Base-by-base conservation (phyloP, 2,329 filamentous ascomycete species). In the Xylariaceae sp. region DNA sequence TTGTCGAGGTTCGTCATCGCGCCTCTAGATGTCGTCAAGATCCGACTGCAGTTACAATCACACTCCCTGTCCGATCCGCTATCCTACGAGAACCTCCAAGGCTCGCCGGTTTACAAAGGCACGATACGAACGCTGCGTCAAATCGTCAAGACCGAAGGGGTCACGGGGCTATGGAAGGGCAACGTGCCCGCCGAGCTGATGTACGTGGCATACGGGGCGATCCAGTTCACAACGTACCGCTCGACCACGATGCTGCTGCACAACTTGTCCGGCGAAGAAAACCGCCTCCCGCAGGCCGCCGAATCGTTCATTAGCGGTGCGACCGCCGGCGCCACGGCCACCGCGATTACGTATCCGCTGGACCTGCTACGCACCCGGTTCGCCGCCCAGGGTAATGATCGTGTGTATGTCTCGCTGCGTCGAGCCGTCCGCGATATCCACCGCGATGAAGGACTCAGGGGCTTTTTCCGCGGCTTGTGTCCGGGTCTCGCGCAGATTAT, bases 21-120 rank as follows among this genome's bases (percentile, higher is more conserved):
- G 19, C 94, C 94, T 51, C 87, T 99, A 62, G 94, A 99, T 72
- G 94, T 99, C 60, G 85, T 97, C 74, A 97, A 99, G 77, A 99
- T 99, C 73, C 89, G 94, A 46, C 85, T 97, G 45, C 94, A 99
- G 71, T 84, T 99, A 19, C 94, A 97, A 72, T 83, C 88, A 44
- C 88, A 95, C 74, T 91, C 89, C 47, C 81, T 89, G 57, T 87
- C 86, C 64, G 87, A 92, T 67, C 87, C 89, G 2, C 72, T 84
- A 7, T 80, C 83, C 45, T 77, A 82, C 60, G 74, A 74, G 60
- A 60, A 74, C 56, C 69, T 76, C 9, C 72, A 69, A 51, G 76
- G 75, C 62, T 73, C 76, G 11, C 74, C 76, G 45, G 67, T 79
- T 57, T 89, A 92, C 74, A 89, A 86, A 68, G 90, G 90, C 63